Conservation (phyloP, 805 yeast genomes). For the Kuraishia cidri region DNA sequence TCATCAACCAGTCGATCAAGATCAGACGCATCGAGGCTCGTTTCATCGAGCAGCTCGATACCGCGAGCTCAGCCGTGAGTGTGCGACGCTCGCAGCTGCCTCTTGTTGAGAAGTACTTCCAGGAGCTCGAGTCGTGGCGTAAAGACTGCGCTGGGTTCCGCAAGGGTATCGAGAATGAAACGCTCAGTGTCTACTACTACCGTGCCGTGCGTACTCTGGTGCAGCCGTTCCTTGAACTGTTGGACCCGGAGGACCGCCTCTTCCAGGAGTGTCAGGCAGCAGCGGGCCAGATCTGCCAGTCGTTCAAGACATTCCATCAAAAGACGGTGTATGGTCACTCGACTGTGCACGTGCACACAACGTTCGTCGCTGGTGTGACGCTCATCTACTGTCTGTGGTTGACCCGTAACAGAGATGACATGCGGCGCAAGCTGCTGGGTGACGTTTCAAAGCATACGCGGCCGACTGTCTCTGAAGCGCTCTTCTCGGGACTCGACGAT, state of each 20-base stretch:
- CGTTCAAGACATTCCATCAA: constrained; percentile 55
- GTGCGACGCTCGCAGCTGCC: constrained; percentile 27
- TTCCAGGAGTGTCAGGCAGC: constrained; percentile 65
- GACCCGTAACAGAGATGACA: constrained; percentile 52
- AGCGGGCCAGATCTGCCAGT: constrained; percentile 61
- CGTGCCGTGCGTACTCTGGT: constrained; percentile 50
- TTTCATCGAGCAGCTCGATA: constrained; percentile 39
- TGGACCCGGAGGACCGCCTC: constrained; percentile 51
- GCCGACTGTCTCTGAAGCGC: constrained; percentile 44
- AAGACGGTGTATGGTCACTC: constrained; percentile 56
- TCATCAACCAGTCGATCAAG: constrained; percentile 48
- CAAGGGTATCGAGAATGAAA: constrained; percentile 47
- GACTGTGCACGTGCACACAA: constrained; percentile 57
- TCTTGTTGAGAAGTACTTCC: constrained; percentile 40
- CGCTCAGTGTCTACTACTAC: constrained; percentile 49
- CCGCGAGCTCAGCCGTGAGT: neutral
- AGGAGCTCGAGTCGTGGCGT: constrained; percentile 50
- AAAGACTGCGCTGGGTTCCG: constrained; percentile 37
- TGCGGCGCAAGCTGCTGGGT: constrained; percentile 42
- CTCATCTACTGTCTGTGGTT: constrained; percentile 60
- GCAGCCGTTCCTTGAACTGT: constrained; percentile 54
- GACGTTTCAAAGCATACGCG: constrained; percentile 53
- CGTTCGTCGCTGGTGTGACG: constrained; percentile 63
- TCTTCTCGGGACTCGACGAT: constrained; percentile 51
- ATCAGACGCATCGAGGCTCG: constrained; percentile 51